Evolutionary conservation across 2,329 filamentous ascomycete genomes (phyloP), one percentile per base, ranked within the genome.

Genomic region (Colletotrichum eremochloae): DNA sequence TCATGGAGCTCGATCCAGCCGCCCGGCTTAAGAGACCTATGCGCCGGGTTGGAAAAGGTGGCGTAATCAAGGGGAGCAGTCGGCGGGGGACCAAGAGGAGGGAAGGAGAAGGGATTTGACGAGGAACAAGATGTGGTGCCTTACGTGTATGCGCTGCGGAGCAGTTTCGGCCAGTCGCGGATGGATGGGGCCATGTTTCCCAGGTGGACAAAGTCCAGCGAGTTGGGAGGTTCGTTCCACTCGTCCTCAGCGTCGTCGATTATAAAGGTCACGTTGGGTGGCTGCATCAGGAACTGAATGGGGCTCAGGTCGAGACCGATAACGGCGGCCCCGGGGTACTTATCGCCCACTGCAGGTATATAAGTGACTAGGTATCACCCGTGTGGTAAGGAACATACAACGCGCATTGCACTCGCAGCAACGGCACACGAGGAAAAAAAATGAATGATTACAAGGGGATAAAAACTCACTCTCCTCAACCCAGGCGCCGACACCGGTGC

Each of bases 201-300:
- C 12, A 88, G 86, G 77, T 91, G 90, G 66, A 93, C 86, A 75
- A 87, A 89, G 80, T 92, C 89, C 75, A 89, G 88, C 44, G 83
- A 79, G 67, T 62, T 40, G 4, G 48, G 46, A 77, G 80, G 75
- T 77, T 81, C 79, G 79, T 81, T 77, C 89, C 89, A 91, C 2
- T 80, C 77, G 56, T 70, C 78, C 63, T 72, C 79, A 73, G 70
- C 80, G 75, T 95, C 92, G 77, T 94, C 92, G 52, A 95, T 87
- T 71, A 90, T 89, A 75, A 95, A 95, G 73, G 90, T 88, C 15
- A 94, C 91, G 73, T 95, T 95, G 20, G 88, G 87, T 0, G 93
- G 92, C 0, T 94, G 91, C 63, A 87, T 84, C 4, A 82, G 82
- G 1, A 91, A 90, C 77, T 93, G 91, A 31, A 92, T 90, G 1